phyloP scores from a whole-genome alignment of 2,329 filamentous ascomycete genomes.

The Coniochaeta sp. region DNA sequence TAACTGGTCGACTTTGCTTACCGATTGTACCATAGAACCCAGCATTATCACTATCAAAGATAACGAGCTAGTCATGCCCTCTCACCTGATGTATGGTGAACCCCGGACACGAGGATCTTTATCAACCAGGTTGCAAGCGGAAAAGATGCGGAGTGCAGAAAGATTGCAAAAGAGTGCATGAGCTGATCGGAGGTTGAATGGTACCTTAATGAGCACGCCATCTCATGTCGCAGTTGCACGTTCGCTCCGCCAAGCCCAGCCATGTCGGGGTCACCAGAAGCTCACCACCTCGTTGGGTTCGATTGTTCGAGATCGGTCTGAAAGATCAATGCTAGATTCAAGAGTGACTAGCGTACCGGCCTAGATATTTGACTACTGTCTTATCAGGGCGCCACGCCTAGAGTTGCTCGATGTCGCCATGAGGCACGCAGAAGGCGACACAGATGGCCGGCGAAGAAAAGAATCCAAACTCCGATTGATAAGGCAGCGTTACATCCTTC shows the following conservation, averaged over 20 bases:
- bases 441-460: not conserved
- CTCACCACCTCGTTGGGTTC: not conserved
- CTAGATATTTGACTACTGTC: not conserved
- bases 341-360: not conserved
- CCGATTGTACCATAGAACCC: not conserved
- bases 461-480: not conserved
- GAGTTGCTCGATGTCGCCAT: constrained; percentile 5
- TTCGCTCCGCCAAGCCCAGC: not conserved
- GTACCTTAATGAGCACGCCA: not conserved
- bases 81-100: not conserved
- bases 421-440: constrained; percentile 5
- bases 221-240: not conserved
- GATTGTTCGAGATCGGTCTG: not conserved
- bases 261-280: not conserved
- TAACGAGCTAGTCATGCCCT: not conserved
- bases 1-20: not conserved
- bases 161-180: not conserved
- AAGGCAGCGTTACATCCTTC: not conserved
- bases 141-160: not conserved
- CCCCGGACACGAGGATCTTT: not conserved
- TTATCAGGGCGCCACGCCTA: not conserved
- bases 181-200: not conserved
- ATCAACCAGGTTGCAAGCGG: not conserved
- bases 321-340: not conserved
- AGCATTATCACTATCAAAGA: not conserved